Base-by-base conservation (phyloP, 208 protist genomes). In the Dictyostelium gargantuum region DNA sequence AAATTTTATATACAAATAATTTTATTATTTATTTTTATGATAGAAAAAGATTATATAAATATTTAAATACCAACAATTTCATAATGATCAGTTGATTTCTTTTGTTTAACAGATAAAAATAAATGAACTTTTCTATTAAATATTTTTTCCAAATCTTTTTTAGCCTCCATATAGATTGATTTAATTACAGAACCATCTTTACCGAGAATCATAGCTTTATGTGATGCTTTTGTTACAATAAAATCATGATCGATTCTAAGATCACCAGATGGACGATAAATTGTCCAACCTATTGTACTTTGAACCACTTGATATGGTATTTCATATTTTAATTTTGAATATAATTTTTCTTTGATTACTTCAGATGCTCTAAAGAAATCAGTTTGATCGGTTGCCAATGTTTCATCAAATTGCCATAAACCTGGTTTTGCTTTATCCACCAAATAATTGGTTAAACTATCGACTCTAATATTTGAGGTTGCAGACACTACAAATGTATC, bases 191-290 rank as follows among this genome's bases (percentile, higher is more conserved):
- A 2, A 40, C 85, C 85, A 56, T 42, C 21, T 32, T 42, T 13
- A 42, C 85, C 85, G 3, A 91, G 13, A 1, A 91, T 32, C 2
- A 76, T 29, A 32, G 58, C 32, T 29, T 91, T 91, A 29, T 91
- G 85, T 26, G 32, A 35, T 17, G 80, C 38, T 58, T 84, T 91
- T 23, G 35, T n/a, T 15, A 91, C 85, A 5, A 91, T 84, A 10
- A 91, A 63, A 58, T 91, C 85, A 23, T 91, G 85, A 81, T 91
- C 85, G 26, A 91, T 91, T 61, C 85, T 56, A 2, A 91, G 38
- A 46, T 40, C 44, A 63, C 77, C 85, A 76, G 80, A 48, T 56
- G 11, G 6, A 38, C 4, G 42, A 61, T 73, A 77, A 19, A 3
- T 29, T 19, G 77, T 81, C 85, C 85, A 91, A 38, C 85, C 85